Conservation (phyloP, 306 rosid species). For the Trichosanthes truncata region DNA sequence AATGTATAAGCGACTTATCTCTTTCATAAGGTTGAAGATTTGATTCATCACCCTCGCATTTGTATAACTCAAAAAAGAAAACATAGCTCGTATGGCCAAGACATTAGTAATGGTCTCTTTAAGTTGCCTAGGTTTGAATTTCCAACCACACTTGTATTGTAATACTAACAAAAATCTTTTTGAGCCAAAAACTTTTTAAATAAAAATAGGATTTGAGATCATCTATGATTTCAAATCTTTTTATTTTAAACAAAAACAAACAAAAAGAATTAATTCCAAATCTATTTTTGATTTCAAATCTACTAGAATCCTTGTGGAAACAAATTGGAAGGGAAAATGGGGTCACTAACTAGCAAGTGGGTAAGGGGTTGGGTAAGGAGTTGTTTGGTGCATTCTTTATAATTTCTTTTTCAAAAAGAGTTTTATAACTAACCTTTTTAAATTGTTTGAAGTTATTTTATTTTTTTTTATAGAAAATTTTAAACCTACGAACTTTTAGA, state of each 20-base stretch:
- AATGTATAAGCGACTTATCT: too few relatives aligned
- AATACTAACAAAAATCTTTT: too few relatives aligned
- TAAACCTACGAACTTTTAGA: too few relatives aligned
- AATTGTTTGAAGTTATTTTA: not conserved
- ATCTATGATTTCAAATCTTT: not conserved
- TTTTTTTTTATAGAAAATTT: not conserved
- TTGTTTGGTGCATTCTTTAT: not conserved
- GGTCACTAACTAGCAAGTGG: not conserved
- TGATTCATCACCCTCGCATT: too few relatives aligned
- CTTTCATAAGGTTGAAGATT: too few relatives aligned
- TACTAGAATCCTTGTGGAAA: not conserved
- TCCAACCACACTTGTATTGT: not conserved
- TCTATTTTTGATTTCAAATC: not conserved
- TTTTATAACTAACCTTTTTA: not conserved
- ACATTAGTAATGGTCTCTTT: not conserved
- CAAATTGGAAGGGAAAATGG: not conserved
- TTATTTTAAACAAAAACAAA: not conserved
- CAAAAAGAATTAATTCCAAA: not conserved
- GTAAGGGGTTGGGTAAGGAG: not conserved
- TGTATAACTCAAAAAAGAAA: too few relatives aligned
- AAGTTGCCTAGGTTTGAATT: not conserved
- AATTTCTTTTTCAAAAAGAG: not conserved
- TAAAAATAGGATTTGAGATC: not conserved
- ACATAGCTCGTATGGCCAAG: too few relatives aligned
- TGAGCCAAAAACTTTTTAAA: not conserved